phyloP scores from a whole-genome alignment of 257 asterid species.

The Capsicum rhomboideum region DNA sequence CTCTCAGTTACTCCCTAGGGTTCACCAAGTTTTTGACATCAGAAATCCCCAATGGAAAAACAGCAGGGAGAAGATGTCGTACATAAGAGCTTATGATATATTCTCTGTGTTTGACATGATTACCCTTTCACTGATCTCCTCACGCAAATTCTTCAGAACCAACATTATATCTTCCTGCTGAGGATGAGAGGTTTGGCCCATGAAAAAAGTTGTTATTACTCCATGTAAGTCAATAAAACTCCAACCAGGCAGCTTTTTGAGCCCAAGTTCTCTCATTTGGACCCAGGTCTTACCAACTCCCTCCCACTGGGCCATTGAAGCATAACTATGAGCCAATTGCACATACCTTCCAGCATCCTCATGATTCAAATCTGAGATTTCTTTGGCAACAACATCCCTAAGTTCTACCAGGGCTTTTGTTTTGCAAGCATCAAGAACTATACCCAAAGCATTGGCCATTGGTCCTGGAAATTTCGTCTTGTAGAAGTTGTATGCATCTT shows the following conservation, averaged over 20 bases:
- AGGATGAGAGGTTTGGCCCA: conserved; percentile 56
- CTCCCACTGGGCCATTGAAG: conserved; percentile 65
- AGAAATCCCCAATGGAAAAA: background rate
- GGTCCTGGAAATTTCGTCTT: conserved; percentile 49
- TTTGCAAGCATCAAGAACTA: conserved; percentile 68
- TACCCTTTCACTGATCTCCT: conserved; percentile 27
- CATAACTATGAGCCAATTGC: conserved; percentile 75
- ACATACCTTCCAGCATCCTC: conserved; percentile 73
- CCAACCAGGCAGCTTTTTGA: conserved; percentile 76
- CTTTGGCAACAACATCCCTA: conserved; percentile 39
- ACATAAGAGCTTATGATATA: background rate
- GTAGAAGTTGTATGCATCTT: conserved; percentile 57
- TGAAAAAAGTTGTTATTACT: conserved; percentile 46
- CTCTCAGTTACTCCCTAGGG: background rate
- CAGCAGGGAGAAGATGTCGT: background rate
- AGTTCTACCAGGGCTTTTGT: conserved; percentile 33
- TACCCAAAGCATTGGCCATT: conserved; percentile 54
- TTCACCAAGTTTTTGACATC: background rate
- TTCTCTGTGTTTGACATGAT: conserved; percentile 22
- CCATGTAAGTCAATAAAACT: conserved; percentile 76
- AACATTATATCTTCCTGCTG: conserved; percentile 34
- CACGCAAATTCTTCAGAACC: conserved; percentile 31
- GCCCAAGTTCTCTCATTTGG: conserved; percentile 66
- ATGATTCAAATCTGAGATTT: conserved; percentile 39
- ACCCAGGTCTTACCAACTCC: conserved; percentile 79